These are phyloP conservation scores for Talaromyces sp. DNA, from an alignment of 2,329 filamentous ascomycete species.

Conservation along the genomic window DNA sequence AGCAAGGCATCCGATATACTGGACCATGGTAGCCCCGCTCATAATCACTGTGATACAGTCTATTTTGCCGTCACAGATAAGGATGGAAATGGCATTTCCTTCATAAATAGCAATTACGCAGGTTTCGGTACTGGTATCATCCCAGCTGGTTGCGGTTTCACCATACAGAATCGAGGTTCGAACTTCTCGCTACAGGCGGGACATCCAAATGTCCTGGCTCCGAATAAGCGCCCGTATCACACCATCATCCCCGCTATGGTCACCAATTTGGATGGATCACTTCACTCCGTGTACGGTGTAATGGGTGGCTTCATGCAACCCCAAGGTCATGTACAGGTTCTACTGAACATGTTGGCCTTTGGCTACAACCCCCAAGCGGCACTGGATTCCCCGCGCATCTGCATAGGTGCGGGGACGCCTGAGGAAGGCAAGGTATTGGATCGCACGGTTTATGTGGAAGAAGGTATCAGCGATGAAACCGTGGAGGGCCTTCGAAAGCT, in stretches of 20 bases:
- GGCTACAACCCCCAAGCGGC: constrained; percentile 80
- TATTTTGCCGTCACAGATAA: constrained; percentile 85
- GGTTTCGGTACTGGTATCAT: constrained; percentile 85
- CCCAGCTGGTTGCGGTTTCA: constrained; percentile 83
- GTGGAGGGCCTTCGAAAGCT: constrained; percentile 65
- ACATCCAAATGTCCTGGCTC: constrained; percentile 79
- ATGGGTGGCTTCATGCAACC: constrained; percentile 99
- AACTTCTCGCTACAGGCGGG: constrained; percentile 70
- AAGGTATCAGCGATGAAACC: constrained; percentile 70
- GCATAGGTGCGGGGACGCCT: constrained; percentile 73
- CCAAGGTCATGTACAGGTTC: constrained; percentile 89
- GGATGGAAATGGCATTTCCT: constrained; percentile 84
- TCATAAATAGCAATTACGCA: constrained; percentile 94
- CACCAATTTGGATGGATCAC: constrained; percentile 72
- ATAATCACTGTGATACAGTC: constrained; percentile 86
- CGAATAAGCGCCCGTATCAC: constrained; percentile 88
- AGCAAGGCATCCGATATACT: constrained; percentile 53
- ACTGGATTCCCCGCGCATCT: constrained; percentile 86
- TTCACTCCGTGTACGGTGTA: constrained; percentile 88
- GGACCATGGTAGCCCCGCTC: constrained; percentile 76
- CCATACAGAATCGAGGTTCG: constrained; percentile 86
- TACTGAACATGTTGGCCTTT: constrained; percentile 85
- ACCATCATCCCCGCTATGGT: constrained; percentile 94
- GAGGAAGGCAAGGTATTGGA: constrained; percentile 59
- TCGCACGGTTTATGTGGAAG: constrained; percentile 73